Evolutionary conservation across 2,329 filamentous ascomycete genomes (phyloP).

Genomic region (Trichoderma arundinaceum): DNA sequence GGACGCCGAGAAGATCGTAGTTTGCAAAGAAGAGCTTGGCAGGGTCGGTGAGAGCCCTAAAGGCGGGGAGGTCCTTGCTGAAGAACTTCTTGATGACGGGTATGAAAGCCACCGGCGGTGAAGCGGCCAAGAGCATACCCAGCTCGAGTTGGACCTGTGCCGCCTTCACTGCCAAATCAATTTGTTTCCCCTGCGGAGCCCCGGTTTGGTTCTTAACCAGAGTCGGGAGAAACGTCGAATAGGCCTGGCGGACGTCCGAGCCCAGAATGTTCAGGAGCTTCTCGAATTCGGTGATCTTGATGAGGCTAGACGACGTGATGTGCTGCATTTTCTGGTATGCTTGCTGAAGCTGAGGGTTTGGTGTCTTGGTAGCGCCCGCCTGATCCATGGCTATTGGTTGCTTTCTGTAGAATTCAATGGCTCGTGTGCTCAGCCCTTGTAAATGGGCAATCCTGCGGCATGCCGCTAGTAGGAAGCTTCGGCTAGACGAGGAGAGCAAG

Average conservation of each 20-base stretch:
- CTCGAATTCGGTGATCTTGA: slow-evolving; percentile 67
- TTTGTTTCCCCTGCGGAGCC: slow-evolving; percentile 50
- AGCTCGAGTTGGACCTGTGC: slow-evolving; percentile 58
- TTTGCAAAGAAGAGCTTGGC: slow-evolving; percentile 75
- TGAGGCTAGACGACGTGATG: slow-evolving; percentile 55
- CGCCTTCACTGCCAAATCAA: slow-evolving; percentile 53
- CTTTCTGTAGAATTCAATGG: slow-evolving; percentile 58
- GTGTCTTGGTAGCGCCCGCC: slow-evolving; percentile 46
- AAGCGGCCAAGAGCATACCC: slow-evolving; percentile 56
- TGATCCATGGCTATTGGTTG: slow-evolving; percentile 51
- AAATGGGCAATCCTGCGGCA: slow-evolving; percentile 68
- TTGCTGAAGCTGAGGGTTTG: slow-evolving; percentile 60
- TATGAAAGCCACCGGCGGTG: slow-evolving; percentile 55
- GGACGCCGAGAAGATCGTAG: slow-evolving; percentile 70
- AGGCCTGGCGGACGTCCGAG: slow-evolving; percentile 57
- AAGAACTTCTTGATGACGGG: slow-evolving; percentile 70
- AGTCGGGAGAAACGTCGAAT: slow-evolving; percentile 53
- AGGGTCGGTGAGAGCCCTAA: slow-evolving; percentile 66
- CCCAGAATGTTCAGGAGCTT: slow-evolving; percentile 60
- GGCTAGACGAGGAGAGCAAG: slow-evolving; percentile 74
- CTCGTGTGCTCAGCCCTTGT: slow-evolving; percentile 54
- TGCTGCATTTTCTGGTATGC: slow-evolving; percentile 62
- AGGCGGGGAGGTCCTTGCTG: slow-evolving; percentile 60
- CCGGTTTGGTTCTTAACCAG: slow-evolving; percentile 55
- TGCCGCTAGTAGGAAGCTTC: slow-evolving; percentile 72